Conservation (phyloP, 495 filamentous ascomycete species). For the Aspergillus haitiensis region DNA sequence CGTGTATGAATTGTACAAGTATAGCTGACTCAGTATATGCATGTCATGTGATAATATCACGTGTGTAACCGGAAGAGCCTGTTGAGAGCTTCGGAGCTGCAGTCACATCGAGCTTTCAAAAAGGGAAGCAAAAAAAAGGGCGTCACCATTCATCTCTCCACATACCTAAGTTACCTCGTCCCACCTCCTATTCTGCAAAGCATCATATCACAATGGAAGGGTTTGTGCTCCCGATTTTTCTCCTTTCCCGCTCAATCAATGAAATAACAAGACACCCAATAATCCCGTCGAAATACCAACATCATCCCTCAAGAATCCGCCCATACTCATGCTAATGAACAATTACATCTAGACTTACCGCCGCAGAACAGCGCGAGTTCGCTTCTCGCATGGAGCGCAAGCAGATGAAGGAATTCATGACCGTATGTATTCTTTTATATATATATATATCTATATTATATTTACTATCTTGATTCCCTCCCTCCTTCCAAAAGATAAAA, state of each 20-base stretch:
- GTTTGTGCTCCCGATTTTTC: constrained; percentile 30
- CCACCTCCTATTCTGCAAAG: not conserved
- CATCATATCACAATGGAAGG: constrained; percentile 43
- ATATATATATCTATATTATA: not conserved
- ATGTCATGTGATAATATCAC: constrained; percentile 22
- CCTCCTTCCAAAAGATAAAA: no score
- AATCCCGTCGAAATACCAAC: not conserved
- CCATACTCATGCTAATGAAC: constrained; percentile 15
- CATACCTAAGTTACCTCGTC: not conserved
- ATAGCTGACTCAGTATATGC: constrained; percentile 5
- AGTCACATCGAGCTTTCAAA: constrained; percentile 10
- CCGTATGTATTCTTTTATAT: constrained; percentile 54
- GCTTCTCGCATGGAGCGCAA: constrained; percentile 88
- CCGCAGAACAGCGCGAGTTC: constrained; percentile 87
- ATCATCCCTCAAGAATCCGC: not conserved
- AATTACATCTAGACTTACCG: constrained; percentile 56
- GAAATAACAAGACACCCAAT: not conserved
- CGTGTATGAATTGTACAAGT: no score
- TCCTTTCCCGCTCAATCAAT: not conserved
- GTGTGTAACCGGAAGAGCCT: constrained; percentile 30
- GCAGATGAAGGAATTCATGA: constrained; percentile 99
- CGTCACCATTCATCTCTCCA: not conserved
- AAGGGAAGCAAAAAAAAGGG: not conserved
- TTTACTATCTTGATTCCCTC: no score
- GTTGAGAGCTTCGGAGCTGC: constrained; percentile 35